Evolutionary conservation across 495 filamentous ascomycete genomes (phyloP).

Genomic region (Penicillium lagena): DNA sequence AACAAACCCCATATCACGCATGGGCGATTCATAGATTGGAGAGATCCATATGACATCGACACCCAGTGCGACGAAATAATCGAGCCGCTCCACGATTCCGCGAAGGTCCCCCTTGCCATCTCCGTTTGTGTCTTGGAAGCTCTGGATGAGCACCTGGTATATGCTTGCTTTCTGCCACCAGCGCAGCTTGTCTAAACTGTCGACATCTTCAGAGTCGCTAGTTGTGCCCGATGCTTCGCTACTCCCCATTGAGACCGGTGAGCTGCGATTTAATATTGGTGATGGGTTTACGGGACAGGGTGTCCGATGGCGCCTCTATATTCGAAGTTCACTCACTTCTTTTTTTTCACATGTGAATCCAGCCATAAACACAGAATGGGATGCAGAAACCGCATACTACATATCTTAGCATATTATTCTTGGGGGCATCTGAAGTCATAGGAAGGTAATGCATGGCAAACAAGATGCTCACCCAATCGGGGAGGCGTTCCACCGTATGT

Average conservation of each 20-base stretch:
- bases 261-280: no score
- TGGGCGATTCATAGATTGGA: constrained; percentile 44
- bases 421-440: not conserved
- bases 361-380: no score
- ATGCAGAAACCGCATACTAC: no score
- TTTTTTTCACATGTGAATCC: no score
- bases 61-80: constrained; percentile 46
- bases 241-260: not conserved
- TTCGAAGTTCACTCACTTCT: no score
- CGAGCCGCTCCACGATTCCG: constrained; percentile 51
- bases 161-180: constrained; percentile 18
- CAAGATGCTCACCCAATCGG: not conserved
- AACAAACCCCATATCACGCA: constrained; percentile 47
- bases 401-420: no score
- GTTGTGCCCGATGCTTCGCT: not conserved
- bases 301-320: no score
- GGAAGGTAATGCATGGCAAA: not conserved
- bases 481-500: not conserved
- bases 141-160: constrained; percentile 37
- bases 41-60: constrained; percentile 35
- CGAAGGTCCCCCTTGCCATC: constrained; percentile 51
- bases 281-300: no score
- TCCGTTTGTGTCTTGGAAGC: constrained; percentile 33
- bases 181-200: not conserved
- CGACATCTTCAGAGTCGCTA: not conserved